These are phyloP conservation scores for Eucalyptus dawsonii DNA, from an alignment of 345 rosid species.

Conservation along the genomic window DNA sequence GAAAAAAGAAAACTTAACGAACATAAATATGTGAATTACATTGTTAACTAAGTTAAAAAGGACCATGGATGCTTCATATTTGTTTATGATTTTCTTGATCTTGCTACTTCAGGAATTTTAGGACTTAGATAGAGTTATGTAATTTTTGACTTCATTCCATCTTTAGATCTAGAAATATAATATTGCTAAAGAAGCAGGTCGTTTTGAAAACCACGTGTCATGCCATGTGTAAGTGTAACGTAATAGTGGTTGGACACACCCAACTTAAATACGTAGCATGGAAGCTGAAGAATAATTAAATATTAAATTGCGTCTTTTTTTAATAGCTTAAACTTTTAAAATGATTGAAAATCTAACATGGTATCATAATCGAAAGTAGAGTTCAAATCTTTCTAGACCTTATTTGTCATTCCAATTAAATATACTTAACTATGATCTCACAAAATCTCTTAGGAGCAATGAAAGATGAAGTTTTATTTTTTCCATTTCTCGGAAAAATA, in stretches of 20 bases:
- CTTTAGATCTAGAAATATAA: too few species aligned
- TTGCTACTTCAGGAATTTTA: background rate
- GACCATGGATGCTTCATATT: background rate
- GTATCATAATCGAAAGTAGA: background rate
- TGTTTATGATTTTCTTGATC: background rate
- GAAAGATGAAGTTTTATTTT: background rate
- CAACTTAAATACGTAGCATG: too few species aligned
- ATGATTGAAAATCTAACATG: fast-evolving
- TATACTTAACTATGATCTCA: too few species aligned
- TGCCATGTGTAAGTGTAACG: too few species aligned
- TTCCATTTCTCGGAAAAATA: background rate
- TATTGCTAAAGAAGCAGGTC: too few species aligned
- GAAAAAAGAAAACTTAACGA: background rate
- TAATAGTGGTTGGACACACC: too few species aligned
- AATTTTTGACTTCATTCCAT: too few species aligned
- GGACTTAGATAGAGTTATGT: background rate
- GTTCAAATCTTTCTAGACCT: background rate
- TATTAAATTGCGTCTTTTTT: fast-evolving
- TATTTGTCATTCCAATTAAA: fast-evolving
- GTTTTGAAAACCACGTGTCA: too few species aligned
- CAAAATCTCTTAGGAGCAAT: background rate
- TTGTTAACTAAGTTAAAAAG: background rate
- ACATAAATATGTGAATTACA: background rate
- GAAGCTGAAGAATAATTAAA: too few species aligned
- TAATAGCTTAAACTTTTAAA: too few species aligned